phyloP scores from a whole-genome alignment of 192 early-diverging fungal genomes.

The Haplosporangium gracile region DNA sequence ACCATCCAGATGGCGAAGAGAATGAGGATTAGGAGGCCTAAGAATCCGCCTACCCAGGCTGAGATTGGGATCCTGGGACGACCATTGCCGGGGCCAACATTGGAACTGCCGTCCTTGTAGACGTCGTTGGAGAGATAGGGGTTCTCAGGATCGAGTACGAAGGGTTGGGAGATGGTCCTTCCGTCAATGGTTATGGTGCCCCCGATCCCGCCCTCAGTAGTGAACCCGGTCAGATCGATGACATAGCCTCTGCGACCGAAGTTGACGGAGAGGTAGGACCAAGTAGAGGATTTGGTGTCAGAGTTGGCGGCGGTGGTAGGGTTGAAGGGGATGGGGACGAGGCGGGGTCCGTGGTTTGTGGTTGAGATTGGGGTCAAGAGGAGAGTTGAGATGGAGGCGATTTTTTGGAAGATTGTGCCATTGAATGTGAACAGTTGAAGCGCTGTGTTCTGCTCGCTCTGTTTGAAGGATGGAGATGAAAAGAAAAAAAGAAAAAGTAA shows the following conservation, averaged over 20 bases:
- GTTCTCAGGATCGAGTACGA: not conserved
- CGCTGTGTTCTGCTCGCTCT: not conserved
- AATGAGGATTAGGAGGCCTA: not conserved
- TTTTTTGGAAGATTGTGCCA: not conserved
- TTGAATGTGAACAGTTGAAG: not conserved
- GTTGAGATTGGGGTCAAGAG: not conserved
- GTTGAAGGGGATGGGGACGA: not conserved
- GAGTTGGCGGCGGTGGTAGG: not conserved
- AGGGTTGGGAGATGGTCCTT: not conserved
- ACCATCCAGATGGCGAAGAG: not conserved
- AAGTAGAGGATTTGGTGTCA: not conserved
- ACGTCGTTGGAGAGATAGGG: not conserved
- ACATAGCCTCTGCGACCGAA: not conserved
- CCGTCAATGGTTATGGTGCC: not conserved
- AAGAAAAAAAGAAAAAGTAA: not conserved
- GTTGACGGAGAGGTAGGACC: not conserved
- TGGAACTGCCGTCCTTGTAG: not conserved
- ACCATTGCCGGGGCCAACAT: not conserved
- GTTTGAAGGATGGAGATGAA: not conserved
- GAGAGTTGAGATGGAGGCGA: not conserved
- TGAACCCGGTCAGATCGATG: not conserved
- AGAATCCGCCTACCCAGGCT: not conserved
- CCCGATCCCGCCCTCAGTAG: not conserved
- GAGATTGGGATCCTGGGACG: not conserved
- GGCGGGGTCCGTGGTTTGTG: not conserved